phyloP scores from a whole-genome alignment of 1,139 yeast genomes.

The Yamadazyma sp. region DNA sequence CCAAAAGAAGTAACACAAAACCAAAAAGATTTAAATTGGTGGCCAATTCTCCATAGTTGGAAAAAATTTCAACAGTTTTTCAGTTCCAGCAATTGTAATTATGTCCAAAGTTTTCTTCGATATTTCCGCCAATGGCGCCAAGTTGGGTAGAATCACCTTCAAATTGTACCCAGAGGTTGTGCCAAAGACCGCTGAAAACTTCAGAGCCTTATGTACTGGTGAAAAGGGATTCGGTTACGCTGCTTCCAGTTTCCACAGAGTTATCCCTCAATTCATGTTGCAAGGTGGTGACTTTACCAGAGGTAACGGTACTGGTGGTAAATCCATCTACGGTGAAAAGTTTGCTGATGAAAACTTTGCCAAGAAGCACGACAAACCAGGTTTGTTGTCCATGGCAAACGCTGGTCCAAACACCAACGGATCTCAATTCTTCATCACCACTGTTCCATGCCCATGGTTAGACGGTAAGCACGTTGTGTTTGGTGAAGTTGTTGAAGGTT shows the following conservation, averaged over 20 bases:
- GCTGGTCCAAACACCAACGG: constrained; percentile 99
- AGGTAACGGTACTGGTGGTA: constrained; percentile 97
- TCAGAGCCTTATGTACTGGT: constrained; percentile 96
- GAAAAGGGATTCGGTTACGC: constrained; percentile 97
- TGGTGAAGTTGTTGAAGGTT: constrained; percentile 93
- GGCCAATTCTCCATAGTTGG: constrained; percentile 4
- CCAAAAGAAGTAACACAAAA: constrained; percentile 3
- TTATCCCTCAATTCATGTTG: constrained; percentile 96
- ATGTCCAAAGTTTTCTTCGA: constrained; percentile 76
- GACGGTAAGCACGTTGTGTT: constrained; percentile 99
- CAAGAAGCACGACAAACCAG: constrained; percentile 86
- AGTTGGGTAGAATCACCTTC: constrained; percentile 36
- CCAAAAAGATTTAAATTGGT: constrained; percentile 3
- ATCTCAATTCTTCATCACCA: constrained; percentile 97
- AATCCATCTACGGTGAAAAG: constrained; percentile 95
- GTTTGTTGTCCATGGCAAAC: constrained; percentile 97
- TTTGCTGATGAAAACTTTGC: constrained; percentile 94
- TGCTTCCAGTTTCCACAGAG: constrained; percentile 95
- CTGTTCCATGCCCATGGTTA: constrained; percentile 94
- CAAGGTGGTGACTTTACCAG: constrained; percentile 99
- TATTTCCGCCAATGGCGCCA: constrained; percentile 61
- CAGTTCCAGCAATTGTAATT: constrained; percentile 9
- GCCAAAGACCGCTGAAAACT: constrained; percentile 98
- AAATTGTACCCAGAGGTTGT: constrained; percentile 89
- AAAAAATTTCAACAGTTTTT: constrained; percentile 2